Evolutionary conservation across 2,329 filamentous ascomycete genomes (phyloP), one percentile per base, ranked within the genome.

Genomic region (Hymenoscyphus occultus): DNA sequence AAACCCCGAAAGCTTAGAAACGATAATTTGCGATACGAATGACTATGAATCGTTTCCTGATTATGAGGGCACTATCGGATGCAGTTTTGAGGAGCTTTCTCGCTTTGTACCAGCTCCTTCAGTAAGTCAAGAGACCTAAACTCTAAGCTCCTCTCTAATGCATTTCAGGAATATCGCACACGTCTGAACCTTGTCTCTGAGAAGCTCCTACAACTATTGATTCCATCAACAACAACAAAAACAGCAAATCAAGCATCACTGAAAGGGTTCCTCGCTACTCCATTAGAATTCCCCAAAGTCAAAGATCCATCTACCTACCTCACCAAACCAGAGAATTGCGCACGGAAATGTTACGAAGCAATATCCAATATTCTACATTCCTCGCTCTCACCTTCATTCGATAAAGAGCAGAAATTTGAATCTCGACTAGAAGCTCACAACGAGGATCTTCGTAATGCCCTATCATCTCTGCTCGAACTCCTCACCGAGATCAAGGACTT

Each of bases 1-100:
- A 16, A 66, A 67, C 39, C 39, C 54, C 12, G 69, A 70, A 56
- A 57, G 54, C 13, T 22, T 59, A n/a, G 61, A 65, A 45, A 45
- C 32, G 28, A 40, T 32, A 3, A 71, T 73, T 10, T 65, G 65
- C 3, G 71, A 76, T 54, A 75, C 70, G 13, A 69, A 71, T 45
- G 74, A 76, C 60, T 74, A 74, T 56, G 68, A 69, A 7, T 68
- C 70, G 10, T 76, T 74, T 39, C 74, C 75, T n/a, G 72, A 74
- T 56, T 75, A 72, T 60, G 75, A 76, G 58, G 67, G 62, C 28
- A 72, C 66, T 16, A 35, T 58, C 6, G 64, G 68, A 6, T 59
- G 61, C 28, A 45, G 45, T 3, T 73, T 76, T 56, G 71, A 74
- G 57, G 68, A 70, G 39, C 64, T 73, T 28, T 68, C 66, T 51